Percentiles rank a stretch among this genome's conserved stretches.
These are phyloP conservation scores for Hypomontagnella submonticulosa DNA, from an alignment of 495 filamentous ascomycete species.

Conservation along the genomic window DNA sequence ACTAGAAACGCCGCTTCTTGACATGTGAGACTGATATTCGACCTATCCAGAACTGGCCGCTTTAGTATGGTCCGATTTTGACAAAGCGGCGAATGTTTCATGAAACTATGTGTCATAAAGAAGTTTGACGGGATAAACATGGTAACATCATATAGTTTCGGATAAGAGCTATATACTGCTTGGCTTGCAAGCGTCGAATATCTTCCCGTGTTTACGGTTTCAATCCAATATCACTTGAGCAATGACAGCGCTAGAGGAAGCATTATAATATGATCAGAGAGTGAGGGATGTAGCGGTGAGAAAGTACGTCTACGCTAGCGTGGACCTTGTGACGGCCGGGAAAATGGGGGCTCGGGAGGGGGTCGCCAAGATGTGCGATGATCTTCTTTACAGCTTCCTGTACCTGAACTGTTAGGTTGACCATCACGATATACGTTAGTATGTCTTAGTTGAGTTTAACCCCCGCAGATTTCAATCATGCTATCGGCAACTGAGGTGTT, in stretches of 20 bases:
- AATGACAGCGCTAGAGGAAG: background rate
- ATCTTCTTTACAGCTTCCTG: conserved; percentile 15
- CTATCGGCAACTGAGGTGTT: conserved; percentile 15
- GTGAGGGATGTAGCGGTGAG: conserved; percentile 34
- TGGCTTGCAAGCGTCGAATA: conserved; percentile 31
- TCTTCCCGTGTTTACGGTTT: conserved; percentile 24
- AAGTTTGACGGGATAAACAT: conserved; percentile 6
- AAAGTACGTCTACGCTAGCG: conserved; percentile 5
- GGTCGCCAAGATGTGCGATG: conserved; percentile 19
- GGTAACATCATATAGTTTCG: conserved; percentile 6
- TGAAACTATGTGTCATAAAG: conserved; percentile 25
- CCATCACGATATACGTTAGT: conserved; percentile 16
- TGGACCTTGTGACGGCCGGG: conserved; percentile 21
- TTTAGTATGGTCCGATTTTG: conserved; percentile 2
- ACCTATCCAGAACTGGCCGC: background rate
- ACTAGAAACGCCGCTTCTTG: conserved; percentile 2
- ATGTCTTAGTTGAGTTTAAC: conserved; percentile 32
- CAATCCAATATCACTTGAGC: conserved; percentile 21
- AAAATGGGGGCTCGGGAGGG: conserved; percentile 30
- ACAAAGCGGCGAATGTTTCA: background rate
- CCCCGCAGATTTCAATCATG: conserved; percentile 11
- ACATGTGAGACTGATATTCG: conserved; percentile 12
- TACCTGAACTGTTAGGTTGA: conserved; percentile 9
- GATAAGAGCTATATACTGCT: conserved; percentile 17
- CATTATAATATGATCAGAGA: conserved; percentile 24